Percentiles rank a stretch among this genome's conserved stretches.
Evolutionary conservation across 371 early-diverging fungal species (phyloP).

Genomic region (Lichtheimia hyalospora): DNA sequence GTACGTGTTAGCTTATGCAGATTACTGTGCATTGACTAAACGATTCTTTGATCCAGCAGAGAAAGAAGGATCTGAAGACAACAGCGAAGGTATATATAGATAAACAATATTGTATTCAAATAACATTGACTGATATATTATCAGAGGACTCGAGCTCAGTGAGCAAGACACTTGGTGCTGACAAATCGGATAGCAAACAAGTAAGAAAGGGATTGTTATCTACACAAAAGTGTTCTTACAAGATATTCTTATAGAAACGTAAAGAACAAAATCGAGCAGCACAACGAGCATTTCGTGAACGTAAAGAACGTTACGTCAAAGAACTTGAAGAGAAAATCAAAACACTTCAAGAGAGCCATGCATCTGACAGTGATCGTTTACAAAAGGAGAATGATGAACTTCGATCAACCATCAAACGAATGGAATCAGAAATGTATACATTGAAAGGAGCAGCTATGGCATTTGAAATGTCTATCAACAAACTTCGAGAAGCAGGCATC

Average conservation of each 20-base stretch:
- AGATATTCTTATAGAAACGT: constrained; percentile 11
- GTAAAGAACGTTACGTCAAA: constrained; percentile 63
- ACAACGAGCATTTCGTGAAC: constrained; percentile 68
- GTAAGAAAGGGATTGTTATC: neutral
- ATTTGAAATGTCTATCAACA: constrained; percentile 23
- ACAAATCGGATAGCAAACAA: neutral
- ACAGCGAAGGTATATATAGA: constrained; percentile 7
- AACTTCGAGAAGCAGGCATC: constrained; percentile 22
- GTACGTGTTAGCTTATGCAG: neutral
- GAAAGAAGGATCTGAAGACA: constrained; percentile 11
- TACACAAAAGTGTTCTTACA: too few relatives aligned
- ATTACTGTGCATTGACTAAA: neutral
- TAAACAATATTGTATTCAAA: neutral
- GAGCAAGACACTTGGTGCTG: neutral
- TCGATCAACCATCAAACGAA: constrained; percentile 9
- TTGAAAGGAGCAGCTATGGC: constrained; percentile 25
- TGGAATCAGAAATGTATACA: constrained; percentile 31
- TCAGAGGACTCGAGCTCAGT: constrained; percentile 6
- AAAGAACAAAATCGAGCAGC: constrained; percentile 65
- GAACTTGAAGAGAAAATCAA: constrained; percentile 60
- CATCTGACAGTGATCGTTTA: constrained; percentile 6
- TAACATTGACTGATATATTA: neutral
- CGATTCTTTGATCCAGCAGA: neutral
- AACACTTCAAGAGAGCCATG: constrained; percentile 43
- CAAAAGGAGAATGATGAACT: constrained; percentile 24